Base-by-base conservation (phyloP, 2,329 filamentous ascomycete species). In the Trichoderma atroviride region DNA sequence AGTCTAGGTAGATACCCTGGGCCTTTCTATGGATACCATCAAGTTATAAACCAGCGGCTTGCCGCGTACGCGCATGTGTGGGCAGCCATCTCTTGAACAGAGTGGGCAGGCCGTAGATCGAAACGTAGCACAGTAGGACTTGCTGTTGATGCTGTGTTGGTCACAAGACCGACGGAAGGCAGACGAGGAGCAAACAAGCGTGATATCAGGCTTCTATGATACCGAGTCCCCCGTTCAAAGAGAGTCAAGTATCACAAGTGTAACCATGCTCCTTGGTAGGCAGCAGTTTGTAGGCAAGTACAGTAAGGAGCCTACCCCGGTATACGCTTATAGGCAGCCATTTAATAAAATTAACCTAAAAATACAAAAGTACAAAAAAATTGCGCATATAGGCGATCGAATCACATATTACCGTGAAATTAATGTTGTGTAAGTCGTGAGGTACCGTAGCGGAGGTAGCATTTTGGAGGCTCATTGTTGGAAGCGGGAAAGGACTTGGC, bases 1-100 rank as follows among this genome's bases (percentile, higher is more conserved):
- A 24, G 61, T 64, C 62, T 37, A 58, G 53, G 62, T 67, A 52
- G 55, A 67, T 52, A 67, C 64, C 64, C 62, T 66, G 29, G 62
- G 56, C 62, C 62, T 47, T 58, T 63, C 56, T 47, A 66, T 57
- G 62, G 27, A 66, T 57, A 57, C 37, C 47, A n/a, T 66, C 37
- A 33, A 66, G 29, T 58, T 58, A 50, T 61, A 47, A 61, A 33
- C 27, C 62, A 13, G 31, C 22, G 22, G 53, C 37, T 50, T 27
- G 29, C 37, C 22, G 24, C 33, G 31, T 19, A 24, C 14, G 13
- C 9, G 31, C 55, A 16, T 10, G 19, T 11, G 19, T 47, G n/a
- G 43, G 43, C 43, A 24, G 9, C n/a, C n/a, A 50, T 2, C 10
- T 50, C 4, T 24, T 50, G 19, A 50, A 50, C 3, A 13, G 11